Conservation (phyloP, 495 filamentous ascomycete species). For the Neurospora terricola region DNA sequence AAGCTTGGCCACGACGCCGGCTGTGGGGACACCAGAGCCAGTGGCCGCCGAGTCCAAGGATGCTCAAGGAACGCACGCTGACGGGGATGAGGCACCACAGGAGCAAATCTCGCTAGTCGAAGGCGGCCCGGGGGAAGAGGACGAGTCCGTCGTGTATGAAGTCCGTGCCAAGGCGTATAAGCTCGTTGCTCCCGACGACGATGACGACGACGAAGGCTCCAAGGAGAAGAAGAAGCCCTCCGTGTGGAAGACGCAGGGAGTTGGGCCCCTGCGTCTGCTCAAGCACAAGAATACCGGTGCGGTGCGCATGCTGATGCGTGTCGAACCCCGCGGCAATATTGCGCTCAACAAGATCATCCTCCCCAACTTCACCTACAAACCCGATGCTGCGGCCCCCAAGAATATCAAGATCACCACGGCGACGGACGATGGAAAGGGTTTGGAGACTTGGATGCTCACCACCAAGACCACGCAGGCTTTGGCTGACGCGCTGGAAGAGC, state of each 20-base stretch:
- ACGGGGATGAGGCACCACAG: slow-evolving; percentile 40
- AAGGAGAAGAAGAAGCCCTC: slow-evolving; percentile 27
- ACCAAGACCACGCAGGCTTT: slow-evolving; percentile 46
- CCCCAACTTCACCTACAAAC: slow-evolving; percentile 47
- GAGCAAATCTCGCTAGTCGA: slow-evolving; percentile 54
- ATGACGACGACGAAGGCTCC: slow-evolving; percentile 24
- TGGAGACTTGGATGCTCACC: slow-evolving; percentile 56
- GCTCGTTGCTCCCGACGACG: slow-evolving; percentile 24
- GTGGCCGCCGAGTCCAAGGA: slow-evolving; percentile 42
- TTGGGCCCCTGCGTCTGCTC: slow-evolving; percentile 56
- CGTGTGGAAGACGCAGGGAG: slow-evolving; percentile 50
- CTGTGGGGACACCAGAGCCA: slow-evolving; percentile 52
- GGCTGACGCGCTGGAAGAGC: slow-evolving; percentile 35
- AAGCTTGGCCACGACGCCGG: slow-evolving; percentile 46
- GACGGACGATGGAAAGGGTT: slow-evolving; percentile 34
- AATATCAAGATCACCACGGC: slow-evolving; percentile 48
- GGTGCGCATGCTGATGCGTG: slow-evolving; percentile 55
- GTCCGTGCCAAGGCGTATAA: slow-evolving; percentile 54
- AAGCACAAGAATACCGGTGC: slow-evolving; percentile 53
- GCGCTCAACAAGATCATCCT: slow-evolving; percentile 57
- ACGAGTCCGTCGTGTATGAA: slow-evolving; percentile 55
- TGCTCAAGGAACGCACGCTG: slow-evolving; percentile 33
- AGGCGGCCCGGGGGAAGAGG: slow-evolving; percentile 58
- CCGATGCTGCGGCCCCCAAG: slow-evolving; percentile 32
- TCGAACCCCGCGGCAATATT: slow-evolving; percentile 59